These are phyloP conservation scores for Fusarium protoensiforme DNA, from an alignment of 2,329 filamentous ascomycete genomes.

Conservation along the genomic window DNA sequence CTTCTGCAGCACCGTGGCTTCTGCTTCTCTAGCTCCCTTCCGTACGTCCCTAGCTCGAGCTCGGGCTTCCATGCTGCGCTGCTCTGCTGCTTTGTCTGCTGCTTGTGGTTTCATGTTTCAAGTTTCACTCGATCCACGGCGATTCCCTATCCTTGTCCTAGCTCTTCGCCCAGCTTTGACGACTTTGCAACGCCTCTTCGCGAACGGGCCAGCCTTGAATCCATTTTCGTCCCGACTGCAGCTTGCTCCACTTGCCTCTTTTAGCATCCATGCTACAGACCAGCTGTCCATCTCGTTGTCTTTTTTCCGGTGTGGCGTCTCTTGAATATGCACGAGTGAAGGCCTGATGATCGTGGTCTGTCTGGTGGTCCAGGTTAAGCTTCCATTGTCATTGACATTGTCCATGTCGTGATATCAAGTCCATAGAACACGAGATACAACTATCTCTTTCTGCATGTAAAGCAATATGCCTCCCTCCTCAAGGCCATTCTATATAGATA, in stretches of 20 bases:
- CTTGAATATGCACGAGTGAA: background rate
- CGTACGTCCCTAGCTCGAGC: background rate
- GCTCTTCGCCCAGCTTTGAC: conserved; percentile 13
- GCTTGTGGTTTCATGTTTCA: conserved; percentile 35
- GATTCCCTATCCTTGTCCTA: conserved; percentile 26
- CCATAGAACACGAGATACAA: background rate
- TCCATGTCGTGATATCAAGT: background rate
- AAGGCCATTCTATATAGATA: background rate
- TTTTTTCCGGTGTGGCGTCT: background rate
- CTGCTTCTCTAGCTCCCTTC: background rate
- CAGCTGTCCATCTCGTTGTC: conserved; percentile 16
- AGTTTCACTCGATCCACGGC: conserved; percentile 22
- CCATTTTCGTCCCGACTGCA: conserved; percentile 5
- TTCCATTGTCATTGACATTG: background rate
- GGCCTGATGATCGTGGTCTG: background rate
- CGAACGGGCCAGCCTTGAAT: conserved; percentile 15
- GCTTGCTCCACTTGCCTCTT: conserved; percentile 23
- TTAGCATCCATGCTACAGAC: conserved; percentile 1
- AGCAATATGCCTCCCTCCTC: background rate
- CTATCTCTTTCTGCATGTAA: too few species aligned
- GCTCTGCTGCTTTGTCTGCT: background rate
- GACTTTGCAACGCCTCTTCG: conserved; percentile 10
- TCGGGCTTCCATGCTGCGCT: background rate
- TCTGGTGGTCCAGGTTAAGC: background rate
- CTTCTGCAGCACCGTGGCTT: conserved; percentile 22